Base-by-base conservation (phyloP, 2,329 filamentous ascomycete genomes). In the Dothiorella sarmentorum region DNA sequence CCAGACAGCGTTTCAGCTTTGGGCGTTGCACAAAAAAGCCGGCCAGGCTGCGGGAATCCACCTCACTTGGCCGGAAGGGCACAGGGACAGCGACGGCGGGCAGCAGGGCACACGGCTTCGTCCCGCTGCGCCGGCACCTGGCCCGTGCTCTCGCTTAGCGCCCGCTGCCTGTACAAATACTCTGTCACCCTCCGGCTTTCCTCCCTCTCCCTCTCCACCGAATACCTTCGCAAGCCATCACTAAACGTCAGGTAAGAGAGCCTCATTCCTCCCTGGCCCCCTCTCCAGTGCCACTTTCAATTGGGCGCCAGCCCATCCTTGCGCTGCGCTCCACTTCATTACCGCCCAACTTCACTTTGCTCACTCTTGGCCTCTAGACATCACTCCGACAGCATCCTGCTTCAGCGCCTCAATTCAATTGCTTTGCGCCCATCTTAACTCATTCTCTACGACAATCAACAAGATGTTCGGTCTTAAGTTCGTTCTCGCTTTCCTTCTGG, bases 381-480 rank as follows among this genome's bases (percentile, higher is more conserved):
- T 58, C 44, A 27, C 27, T 49, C 27, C 47, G 33, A 15, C 22
- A 52, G 29, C 33, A 38, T 52, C 43, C 20, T 35, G 22, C 49
- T 40, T 40, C 18, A 10, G 9, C 18, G 49, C 17, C 35, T 42
- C 49, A 40, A 27, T 15, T 18, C 49, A 53, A 24, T 22, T 40
- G 49, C 49, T 40, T 53, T 40, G 49, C 49, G 49, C 35, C 26
- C 18, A 53, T 17, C n/a, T 53, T 53, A 53, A 11, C 31, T n/a
- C 33, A 53, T 40, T 29, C 49, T 29, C 49, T 42, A 29, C 49
- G 33, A 40, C 49, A 40, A 40, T 33, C 26, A 22, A 15, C 56
- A 58, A 58, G 27, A 58, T 58, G 56, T 40, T 43, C 52, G 40
- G 40, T 44, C 52, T 56, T 27, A 43, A 56, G 17, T 15, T 56